phyloP scores from a whole-genome alignment of 2,329 filamentous ascomycete species.

The Thelonectria discophora region DNA sequence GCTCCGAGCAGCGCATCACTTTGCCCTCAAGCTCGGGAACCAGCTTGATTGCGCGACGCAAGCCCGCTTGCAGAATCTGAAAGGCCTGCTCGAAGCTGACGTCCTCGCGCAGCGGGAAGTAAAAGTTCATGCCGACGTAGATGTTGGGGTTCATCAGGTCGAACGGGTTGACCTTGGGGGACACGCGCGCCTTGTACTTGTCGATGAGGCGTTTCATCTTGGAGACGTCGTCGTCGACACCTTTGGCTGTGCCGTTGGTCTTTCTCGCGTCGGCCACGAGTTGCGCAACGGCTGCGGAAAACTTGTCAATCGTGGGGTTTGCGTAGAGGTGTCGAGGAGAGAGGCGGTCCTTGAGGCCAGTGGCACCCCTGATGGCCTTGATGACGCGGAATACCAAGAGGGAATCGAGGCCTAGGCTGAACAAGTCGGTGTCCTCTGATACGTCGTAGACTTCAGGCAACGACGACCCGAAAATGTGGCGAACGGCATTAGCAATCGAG shows the following conservation, averaged over 20 bases:
- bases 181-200: slow-evolving; percentile 40
- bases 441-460: slow-evolving; percentile 30
- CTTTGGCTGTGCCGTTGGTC: background rate
- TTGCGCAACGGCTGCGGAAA: slow-evolving; percentile 38
- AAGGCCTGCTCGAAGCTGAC: slow-evolving; percentile 44
- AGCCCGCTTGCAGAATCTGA: slow-evolving; percentile 45
- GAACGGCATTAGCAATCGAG: slow-evolving; percentile 33
- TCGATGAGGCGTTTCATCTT: slow-evolving; percentile 40
- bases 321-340: slow-evolving; percentile 48
- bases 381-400: slow-evolving; percentile 43
- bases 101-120: slow-evolving; percentile 44
- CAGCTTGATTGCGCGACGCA: slow-evolving; percentile 46
- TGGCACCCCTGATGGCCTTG: slow-evolving; percentile 44
- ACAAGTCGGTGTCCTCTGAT: slow-evolving; percentile 38
- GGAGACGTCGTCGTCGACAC: slow-evolving; percentile 45
- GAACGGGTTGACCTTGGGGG: slow-evolving; percentile 44
- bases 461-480: slow-evolving; percentile 31
- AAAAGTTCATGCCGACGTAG: slow-evolving; percentile 46
- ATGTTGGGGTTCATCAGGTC: slow-evolving; percentile 47
- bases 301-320: slow-evolving; percentile 41
- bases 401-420: slow-evolving; percentile 46
- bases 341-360: slow-evolving; percentile 42
- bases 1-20: slow-evolving; percentile 43
- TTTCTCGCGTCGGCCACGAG: slow-evolving; percentile 26
- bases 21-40: slow-evolving; percentile 50